Percentiles rank a stretch among this genome's conserved stretches.
phyloP scores from a whole-genome alignment of 768 basidiomycete genomes.

The Hericium erinaceus region DNA sequence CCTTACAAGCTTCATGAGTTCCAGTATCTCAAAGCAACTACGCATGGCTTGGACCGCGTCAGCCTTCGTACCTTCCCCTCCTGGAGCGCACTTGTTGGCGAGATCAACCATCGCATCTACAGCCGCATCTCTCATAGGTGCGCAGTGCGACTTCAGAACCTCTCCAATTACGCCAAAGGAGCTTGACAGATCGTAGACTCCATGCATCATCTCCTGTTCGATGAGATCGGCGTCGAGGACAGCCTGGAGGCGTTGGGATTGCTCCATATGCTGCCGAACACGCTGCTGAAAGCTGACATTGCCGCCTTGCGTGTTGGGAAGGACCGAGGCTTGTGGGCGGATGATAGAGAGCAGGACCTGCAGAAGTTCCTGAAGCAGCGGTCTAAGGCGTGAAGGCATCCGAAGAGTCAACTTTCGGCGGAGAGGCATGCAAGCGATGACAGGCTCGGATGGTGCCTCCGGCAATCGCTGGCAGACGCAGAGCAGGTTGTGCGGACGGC shows the following conservation, averaged over 20 bases:
- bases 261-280: constrained; percentile 13
- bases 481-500: constrained; percentile 36
- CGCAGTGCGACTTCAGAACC: constrained; percentile 84
- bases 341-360: constrained; percentile 48
- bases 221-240: constrained; percentile 73
- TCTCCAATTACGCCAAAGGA: constrained; percentile 73
- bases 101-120: constrained; percentile 77
- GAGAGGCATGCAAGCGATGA: constrained; percentile 26
- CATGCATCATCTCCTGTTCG: constrained; percentile 69
- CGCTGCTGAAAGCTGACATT: constrained; percentile 10
- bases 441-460: constrained; percentile 29
- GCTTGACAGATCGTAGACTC: constrained; percentile 69
- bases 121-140: constrained; percentile 81
- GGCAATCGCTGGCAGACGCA: constrained; percentile 35
- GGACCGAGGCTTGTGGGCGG: constrained; percentile 56
- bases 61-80: constrained; percentile 42
- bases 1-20: constrained; percentile 86
- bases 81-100: constrained; percentile 49
- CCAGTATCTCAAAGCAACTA: constrained; percentile 82
- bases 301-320: constrained; percentile 18
- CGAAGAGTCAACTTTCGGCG: constrained; percentile 46
- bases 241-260: constrained; percentile 8
- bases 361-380: constrained; percentile 68
- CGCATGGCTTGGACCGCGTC: constrained; percentile 68
- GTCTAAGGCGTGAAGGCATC: constrained; percentile 62